Percentiles rank a stretch among this genome's conserved stretches.
These are phyloP conservation scores for Gryganskiella cystojenkinii DNA, from an alignment of 192 early-diverging fungal genomes.

Conservation along the genomic window DNA sequence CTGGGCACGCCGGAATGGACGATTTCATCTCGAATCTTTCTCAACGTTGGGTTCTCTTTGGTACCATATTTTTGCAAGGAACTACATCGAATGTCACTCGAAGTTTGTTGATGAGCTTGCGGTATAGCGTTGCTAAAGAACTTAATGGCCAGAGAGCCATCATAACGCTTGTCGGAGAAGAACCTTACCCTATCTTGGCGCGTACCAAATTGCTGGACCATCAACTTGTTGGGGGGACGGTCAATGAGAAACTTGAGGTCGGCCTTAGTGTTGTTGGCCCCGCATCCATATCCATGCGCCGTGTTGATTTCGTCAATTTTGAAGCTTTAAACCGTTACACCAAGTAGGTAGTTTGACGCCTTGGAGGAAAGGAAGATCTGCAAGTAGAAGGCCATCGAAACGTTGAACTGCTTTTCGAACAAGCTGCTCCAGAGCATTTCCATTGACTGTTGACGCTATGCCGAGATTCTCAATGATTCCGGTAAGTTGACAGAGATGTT, in stretches of 20 bases:
- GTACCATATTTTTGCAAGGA: constrained; percentile 3
- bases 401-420: background rate
- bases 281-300: constrained; percentile 13
- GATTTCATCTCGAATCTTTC: background rate
- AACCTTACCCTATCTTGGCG: constrained; percentile 7
- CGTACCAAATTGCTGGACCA: background rate
- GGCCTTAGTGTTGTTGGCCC: background rate
- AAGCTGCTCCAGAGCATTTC: constrained; percentile 5
- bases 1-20: background rate
- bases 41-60: background rate
- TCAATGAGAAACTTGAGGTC: constrained; percentile 8
- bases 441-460: background rate
- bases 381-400: constrained; percentile 3
- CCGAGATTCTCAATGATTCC: constrained; percentile 8
- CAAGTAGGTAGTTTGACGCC: constrained; percentile 5
- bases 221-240: constrained; percentile 1
- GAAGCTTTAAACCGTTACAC: constrained; percentile 2
- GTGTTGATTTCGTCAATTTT: constrained; percentile 17
- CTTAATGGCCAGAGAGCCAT: constrained; percentile 4
- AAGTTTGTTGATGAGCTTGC: background rate
- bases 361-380: constrained; percentile 9
- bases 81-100: constrained; percentile 10
- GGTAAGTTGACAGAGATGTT: constrained; percentile 4
- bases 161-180: constrained; percentile 1
- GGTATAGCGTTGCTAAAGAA: background rate